Base-by-base conservation (phyloP, 176 grass and related monocot species). In the Urochloa ruziziensis region DNA sequence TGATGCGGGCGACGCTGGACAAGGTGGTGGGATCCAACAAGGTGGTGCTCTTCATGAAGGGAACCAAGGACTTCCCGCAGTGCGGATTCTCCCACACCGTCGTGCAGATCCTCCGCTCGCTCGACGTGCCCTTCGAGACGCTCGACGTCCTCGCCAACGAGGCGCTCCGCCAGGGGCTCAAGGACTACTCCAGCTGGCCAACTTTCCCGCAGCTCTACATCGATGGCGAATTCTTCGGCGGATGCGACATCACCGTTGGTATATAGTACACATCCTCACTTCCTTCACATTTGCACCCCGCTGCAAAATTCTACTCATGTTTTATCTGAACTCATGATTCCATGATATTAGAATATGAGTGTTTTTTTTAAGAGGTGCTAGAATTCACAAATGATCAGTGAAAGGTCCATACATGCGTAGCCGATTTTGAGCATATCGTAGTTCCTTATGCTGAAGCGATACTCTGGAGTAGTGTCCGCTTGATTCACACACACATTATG, bases 151-250 rank as follows among this genome's bases (percentile, higher is more conserved):
- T 96, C 15, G 84, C 89, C 76, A 99, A 99, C 84, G 96, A 99
- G 28, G 78, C 80, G 28, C 83, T 99, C 42, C 89, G 96, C 0
- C 91, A 95, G 77, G 93, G 96, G 23, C 83, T 99, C 74, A 99
- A 99, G 89, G 93, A 99, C 4, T 99, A 99, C 87, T 99, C 96
- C 62, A 86, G 85, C 85, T 99, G 96, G 93, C 96, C 96, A 63
- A 96, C 96, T n/a, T 99, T 99, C 85, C 96, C 93, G 2, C 93
- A 99, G 83, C 91, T 99, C 67, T 99, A 96, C 84, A 91, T 99
- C 80, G 93, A 92, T 48, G 96, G 96, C 28, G 96, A 98, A 67
- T 98, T 98, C 87, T 95, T 95, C 25, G 96, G 96, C 29, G 96
- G 96, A 17, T 98, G 96, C 59, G 93, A 95, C 75, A 95, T 98